These are phyloP conservation scores for Ambrosia artemisiifolia DNA, from an alignment of 129 eudicot genomes.

Conservation along the genomic window DNA sequence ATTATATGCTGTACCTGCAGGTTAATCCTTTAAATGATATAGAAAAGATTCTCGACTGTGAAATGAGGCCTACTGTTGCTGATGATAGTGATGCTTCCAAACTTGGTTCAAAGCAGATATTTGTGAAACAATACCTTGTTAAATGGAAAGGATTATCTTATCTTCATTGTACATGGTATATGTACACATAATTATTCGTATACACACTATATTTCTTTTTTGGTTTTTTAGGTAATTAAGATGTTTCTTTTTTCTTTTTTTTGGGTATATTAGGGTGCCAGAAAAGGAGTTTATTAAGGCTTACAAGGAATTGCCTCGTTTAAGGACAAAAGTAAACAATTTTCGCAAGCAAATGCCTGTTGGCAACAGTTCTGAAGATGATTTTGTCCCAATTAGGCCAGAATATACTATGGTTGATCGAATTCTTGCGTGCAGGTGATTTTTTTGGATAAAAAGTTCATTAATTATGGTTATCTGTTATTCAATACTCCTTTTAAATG, in stretches of 20 bases:
- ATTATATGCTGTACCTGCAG: conserved; percentile 36
- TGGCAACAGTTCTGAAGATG: conserved; percentile 66
- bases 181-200: neutral
- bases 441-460: neutral
- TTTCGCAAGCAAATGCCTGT: conserved; percentile 68
- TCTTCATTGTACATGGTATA: conserved; percentile 94
- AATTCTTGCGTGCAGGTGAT: conserved; percentile 84
- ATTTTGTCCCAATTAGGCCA: conserved; percentile 75
- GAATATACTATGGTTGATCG: conserved; percentile 98
- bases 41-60: conserved; percentile 92
- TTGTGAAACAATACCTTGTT: conserved; percentile 90
- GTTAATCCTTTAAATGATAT: conserved; percentile 82
- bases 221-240: neutral
- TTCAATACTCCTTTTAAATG: conserved; percentile 6
- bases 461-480: neutral
- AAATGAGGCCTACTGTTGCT: conserved; percentile 79
- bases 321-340: conserved; percentile 83
- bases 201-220: neutral
- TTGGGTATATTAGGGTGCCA: conserved; percentile 58
- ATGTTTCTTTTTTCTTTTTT: neutral
- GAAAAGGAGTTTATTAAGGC: conserved; percentile 86
- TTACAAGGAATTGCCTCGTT: conserved; percentile 79
- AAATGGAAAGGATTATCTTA: conserved; percentile 97
- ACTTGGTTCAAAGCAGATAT: conserved; percentile 73
- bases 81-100: conserved; percentile 72